Conservation (phyloP, 2,329 filamentous ascomycete genomes). For the Zymoseptoria ardabiliae region DNA sequence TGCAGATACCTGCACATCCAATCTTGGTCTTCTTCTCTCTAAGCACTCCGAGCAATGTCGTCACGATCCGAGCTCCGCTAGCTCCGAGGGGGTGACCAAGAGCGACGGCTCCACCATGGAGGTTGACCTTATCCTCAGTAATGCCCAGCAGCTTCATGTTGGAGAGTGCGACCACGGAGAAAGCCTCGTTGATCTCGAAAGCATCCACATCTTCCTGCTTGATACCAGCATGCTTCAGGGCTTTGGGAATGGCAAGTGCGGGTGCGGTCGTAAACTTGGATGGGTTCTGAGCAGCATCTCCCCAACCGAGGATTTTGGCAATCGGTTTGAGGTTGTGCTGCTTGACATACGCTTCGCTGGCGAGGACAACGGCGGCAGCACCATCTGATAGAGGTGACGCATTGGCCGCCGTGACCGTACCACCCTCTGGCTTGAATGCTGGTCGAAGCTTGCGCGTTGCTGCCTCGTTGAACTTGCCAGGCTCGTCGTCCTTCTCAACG, state of each 20-base stretch:
- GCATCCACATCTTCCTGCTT: slow-evolving; percentile 72
- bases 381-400: slow-evolving; percentile 95
- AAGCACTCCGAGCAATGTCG: slow-evolving; percentile 81
- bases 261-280: slow-evolving; percentile 95
- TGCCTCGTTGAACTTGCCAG: slow-evolving; percentile 67
- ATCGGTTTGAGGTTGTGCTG: slow-evolving; percentile 84
- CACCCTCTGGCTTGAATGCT: slow-evolving; percentile 70
- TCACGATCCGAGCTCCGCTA: slow-evolving; percentile 87
- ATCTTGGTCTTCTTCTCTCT: slow-evolving; percentile 89
- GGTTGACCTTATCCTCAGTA: slow-evolving; percentile 79
- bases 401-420: slow-evolving; percentile 88
- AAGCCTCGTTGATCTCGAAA: slow-evolving; percentile 99
- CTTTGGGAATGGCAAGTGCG: slow-evolving; percentile 91
- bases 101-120: slow-evolving; percentile 90
- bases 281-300: slow-evolving; percentile 82
- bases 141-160: slow-evolving; percentile 89
- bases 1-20: slow-evolving; percentile 92
- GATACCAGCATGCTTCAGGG: slow-evolving; percentile 86
- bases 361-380: slow-evolving; percentile 83
- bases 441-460: slow-evolving; percentile 54
- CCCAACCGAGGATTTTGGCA: slow-evolving; percentile 96
- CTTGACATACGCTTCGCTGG: slow-evolving; percentile 90
- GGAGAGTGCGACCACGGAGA: slow-evolving; percentile 90
- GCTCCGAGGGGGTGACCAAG: slow-evolving; percentile 92
- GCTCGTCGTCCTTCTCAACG: slow-evolving; percentile 85